Evolutionary conservation across 352 stramenopile species (phyloP), one percentile per base, ranked within the genome.

Genomic region (Globisporangium camurandrum): DNA sequence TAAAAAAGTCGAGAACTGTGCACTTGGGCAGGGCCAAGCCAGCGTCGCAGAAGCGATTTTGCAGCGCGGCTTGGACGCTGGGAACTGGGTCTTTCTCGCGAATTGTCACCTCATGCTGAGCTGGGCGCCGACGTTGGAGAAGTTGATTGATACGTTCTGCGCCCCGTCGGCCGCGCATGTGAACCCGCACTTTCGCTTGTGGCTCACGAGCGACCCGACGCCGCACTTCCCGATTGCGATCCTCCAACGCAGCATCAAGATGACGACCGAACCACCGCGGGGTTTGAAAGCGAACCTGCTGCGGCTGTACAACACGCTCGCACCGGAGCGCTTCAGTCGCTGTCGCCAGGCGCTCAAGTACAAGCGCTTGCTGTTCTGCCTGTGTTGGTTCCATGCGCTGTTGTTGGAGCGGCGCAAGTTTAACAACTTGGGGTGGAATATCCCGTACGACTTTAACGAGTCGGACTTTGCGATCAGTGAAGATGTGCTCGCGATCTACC

Each of bases 401-500:
- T 59, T 98, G 12, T 74, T 98, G 1, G 95, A 98, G 64, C 79
- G 95, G 3, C 80, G 95, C 47, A 98, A 98, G 56, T 98, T 98
- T 56, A 97, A 97, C 59, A 93, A 95, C 27, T 71, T 98, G 1
- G 95, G 95, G 8, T 98, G 95, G 88, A 98, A 98, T 62, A 97
- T 98, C 22, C 95, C 93, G 20, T 98, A 98, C 71, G 95, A 98
- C 47, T 98, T 98, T 49, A 98, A 98, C 60, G 93, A 98, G 56
- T 93, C 86, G 4, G 95, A 98, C 68, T 98, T 98, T 69, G 76
- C 84, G 16, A 98, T 98, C 57, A 98, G 88, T 50, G 89, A 98
- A 48, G 92, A 98, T 55, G 86, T 98, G 24, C 64, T 98, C 27
- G 88, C 90, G 11, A 96, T 97, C 34, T 98, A 98, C 62, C 66